A percentile compares a stretch with the other conserved stretches of the same genome.
phyloP scores from a whole-genome alignment of 164 flowering plant genomes.

The Tinospora cordifolia region DNA sequence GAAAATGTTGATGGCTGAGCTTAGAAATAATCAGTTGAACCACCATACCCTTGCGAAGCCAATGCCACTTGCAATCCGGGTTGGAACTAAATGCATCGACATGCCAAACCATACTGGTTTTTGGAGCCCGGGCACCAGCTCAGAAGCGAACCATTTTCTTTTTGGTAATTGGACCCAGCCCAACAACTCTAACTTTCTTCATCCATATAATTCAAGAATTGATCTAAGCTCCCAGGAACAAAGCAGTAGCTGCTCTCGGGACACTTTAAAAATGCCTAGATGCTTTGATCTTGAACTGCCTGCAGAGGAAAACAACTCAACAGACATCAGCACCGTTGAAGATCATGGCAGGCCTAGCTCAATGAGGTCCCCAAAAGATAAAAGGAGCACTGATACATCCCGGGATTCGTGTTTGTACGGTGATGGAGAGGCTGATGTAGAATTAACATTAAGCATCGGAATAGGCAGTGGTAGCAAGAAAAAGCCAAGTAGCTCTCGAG shows the following conservation, averaged over 20 bases:
- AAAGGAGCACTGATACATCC: constrained; percentile 8
- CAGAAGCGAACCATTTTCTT: constrained; percentile 16
- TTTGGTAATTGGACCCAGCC: constrained; percentile 13
- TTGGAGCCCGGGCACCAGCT: constrained; percentile 17
- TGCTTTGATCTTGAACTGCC: constrained; percentile 48
- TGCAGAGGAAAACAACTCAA: constrained; percentile 23
- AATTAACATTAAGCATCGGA: constrained; percentile 59
- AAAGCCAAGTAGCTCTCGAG: constrained; percentile 14
- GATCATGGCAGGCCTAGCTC: constrained; percentile 17
- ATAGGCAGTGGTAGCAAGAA: constrained; percentile 24
- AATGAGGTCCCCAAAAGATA: constrained; percentile 11
- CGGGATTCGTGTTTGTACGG: not conserved
- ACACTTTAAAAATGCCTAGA: constrained; percentile 21
- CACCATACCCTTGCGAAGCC: not conserved
- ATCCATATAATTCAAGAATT: constrained; percentile 12
- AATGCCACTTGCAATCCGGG: not conserved
- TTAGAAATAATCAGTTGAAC: constrained; percentile 22
- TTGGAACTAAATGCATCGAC: not conserved
- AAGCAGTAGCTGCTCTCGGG: constrained; percentile 37
- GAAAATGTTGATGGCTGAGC: constrained; percentile 50
- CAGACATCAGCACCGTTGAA: constrained; percentile 13
- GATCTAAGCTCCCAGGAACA: constrained; percentile 28
- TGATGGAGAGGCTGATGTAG: constrained; percentile 39
- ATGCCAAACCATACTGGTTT: constrained; percentile 16
- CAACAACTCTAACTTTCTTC: constrained; percentile 10